phyloP scores from a whole-genome alignment of 2,329 filamentous ascomycete species.

The Colletotrichum melonis region DNA sequence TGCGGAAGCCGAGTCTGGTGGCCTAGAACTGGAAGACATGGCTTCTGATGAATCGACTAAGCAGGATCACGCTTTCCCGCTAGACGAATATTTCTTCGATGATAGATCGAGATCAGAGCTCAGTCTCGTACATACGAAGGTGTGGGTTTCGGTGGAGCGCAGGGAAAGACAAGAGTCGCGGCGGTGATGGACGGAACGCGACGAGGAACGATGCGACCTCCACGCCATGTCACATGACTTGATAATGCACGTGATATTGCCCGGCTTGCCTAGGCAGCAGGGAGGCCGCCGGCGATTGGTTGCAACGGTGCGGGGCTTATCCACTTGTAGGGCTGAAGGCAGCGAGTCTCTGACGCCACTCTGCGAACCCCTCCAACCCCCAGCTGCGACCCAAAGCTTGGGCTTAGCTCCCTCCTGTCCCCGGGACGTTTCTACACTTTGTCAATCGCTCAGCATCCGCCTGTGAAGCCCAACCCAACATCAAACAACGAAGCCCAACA shows the following conservation, averaged over 20 bases:
- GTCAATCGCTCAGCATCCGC: not conserved
- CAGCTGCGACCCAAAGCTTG: constrained; percentile 7
- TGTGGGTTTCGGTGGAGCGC: too few relatives aligned
- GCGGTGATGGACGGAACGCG: not conserved
- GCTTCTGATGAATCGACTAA: not conserved
- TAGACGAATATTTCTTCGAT: not conserved
- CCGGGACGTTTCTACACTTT: not conserved
- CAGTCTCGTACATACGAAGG: too few relatives aligned
- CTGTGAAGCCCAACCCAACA: not conserved
- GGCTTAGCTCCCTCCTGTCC: not conserved
- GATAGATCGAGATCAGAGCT: not conserved
- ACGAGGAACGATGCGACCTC: not conserved
- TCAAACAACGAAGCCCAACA: not conserved
- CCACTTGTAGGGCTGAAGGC: constrained; percentile 39
- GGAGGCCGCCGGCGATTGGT: not conserved
- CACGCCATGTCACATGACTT: constrained; percentile 24
- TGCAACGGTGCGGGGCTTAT: not conserved
- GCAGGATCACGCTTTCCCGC: too few relatives aligned
- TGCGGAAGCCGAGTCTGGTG: constrained; percentile 5
- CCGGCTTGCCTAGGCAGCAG: not conserved
- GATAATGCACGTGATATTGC: not conserved
- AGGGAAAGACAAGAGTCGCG: not conserved
- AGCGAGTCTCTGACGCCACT: constrained; percentile 34
- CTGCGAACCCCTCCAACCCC: not conserved
- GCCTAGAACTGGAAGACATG: constrained; percentile 23